Evolutionary conservation across 2,329 filamentous ascomycete genomes (phyloP), one percentile per base, ranked within the genome.

Genomic region (Hysterium pulicare): DNA sequence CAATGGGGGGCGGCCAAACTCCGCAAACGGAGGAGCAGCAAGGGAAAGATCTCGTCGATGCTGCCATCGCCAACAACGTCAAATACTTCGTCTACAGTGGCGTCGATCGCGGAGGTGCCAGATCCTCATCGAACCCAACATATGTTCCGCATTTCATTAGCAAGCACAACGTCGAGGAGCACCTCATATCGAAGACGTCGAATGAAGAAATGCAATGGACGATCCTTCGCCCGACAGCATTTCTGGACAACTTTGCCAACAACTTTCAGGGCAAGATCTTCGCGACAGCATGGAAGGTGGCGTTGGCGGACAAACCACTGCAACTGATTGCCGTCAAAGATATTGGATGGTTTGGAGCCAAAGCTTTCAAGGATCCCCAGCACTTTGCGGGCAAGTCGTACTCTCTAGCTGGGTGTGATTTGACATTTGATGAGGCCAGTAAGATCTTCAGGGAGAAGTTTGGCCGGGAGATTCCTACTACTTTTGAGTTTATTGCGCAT

Each of bases 131-230:
- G 2, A 72, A 74, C 34, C 67, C 73, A 0, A 84, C 81, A 0
- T 55, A 70, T 1, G 68, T 84, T 28, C 76, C 79, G 0, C 81
- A 86, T 55, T 85, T 86, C 55, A 70, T 70, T 44, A 71, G 61
- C 53, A 86, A 86, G 58, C 71, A 79, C 55, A 62, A 72, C 8
- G 77, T 84, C 50, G 82, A 86, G 62, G 64, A 75, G 40, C 70
- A 84, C 46, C 73, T 86, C 8, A 64, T 75, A 31, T 61, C 71
- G 15, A 24, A 17, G 9, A 13, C 45, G 5, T 61, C 32, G 69
- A 59, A 58, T 4, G 63, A 58, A 3, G 47, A 64, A 2, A 78
- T 79, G 75, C 59, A 57, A 4, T 83, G 74, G 71, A 80, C 76
- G 0, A 72, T 83, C 33, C 64, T 83, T 2, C 73, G 78, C 5